phyloP scores from a whole-genome alignment of 352 stramenopile species.

The Halophytophthora batemanensis region DNA sequence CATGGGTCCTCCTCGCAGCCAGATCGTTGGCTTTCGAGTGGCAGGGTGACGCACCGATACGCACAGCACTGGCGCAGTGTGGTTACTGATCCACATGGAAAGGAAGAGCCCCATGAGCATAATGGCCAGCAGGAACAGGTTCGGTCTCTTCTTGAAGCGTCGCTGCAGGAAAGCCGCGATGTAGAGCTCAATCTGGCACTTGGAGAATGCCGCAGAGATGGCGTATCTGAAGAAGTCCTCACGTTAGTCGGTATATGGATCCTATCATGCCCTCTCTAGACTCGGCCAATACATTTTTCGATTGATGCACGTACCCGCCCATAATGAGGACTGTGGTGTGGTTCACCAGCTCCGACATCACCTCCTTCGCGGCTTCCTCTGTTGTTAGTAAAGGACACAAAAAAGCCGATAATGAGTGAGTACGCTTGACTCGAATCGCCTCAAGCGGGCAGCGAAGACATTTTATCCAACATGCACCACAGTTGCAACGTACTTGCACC shows the following conservation, averaged over 20 bases:
- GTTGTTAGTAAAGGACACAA: background rate
- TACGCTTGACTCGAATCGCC: background rate
- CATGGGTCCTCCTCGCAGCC: background rate
- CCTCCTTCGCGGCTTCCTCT: constrained; percentile 84
- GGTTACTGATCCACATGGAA: constrained; percentile 93
- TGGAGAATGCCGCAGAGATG: constrained; percentile 88
- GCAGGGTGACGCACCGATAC: constrained; percentile 58
- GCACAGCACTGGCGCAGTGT: constrained; percentile 91
- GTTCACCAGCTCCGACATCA: constrained; percentile 89
- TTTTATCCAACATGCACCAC: background rate
- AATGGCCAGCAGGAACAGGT: constrained; percentile 89
- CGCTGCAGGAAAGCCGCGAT: constrained; percentile 88
- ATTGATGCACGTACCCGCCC: constrained; percentile 58
- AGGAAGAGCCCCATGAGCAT: constrained; percentile 93
- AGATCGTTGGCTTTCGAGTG: background rate
- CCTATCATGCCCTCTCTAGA: background rate
- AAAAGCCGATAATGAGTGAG: background rate
- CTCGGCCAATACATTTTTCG: background rate
- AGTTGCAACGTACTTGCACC: constrained; percentile 54
- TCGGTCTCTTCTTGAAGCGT: constrained; percentile 86
- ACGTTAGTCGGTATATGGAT: background rate
- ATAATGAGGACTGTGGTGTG: constrained; percentile 93
- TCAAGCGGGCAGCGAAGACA: background rate
- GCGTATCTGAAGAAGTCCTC: constrained; percentile 41
- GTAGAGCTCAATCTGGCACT: constrained; percentile 92